These are phyloP conservation scores for Bruguiera gymnorhiza DNA, from an alignment of 345 rosid genomes.

Conservation along the genomic window DNA sequence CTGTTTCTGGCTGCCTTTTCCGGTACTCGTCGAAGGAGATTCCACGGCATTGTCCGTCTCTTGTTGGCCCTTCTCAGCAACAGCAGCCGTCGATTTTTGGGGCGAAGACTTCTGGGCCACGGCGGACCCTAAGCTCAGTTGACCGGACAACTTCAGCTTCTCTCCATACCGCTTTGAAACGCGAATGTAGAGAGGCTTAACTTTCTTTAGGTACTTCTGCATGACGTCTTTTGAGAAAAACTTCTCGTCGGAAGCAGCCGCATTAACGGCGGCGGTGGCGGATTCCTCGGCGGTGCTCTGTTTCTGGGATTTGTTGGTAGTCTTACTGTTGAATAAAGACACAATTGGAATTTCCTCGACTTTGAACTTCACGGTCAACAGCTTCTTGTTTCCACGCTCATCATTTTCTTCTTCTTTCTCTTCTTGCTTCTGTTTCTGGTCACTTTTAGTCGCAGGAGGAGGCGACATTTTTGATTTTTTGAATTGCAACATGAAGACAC, in stretches of 20 bases:
- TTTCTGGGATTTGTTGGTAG: slow-evolving; percentile 39
- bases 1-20: slow-evolving; percentile 36
- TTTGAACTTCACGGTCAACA: slow-evolving; percentile 64
- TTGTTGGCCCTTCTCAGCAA: slow-evolving; percentile 16
- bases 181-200: slow-evolving; percentile 79
- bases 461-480: slow-evolving; percentile 40
- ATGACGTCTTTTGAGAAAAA: slow-evolving; percentile 60
- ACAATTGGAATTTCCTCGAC: slow-evolving; percentile 69
- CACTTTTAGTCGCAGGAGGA: not conserved
- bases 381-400: slow-evolving; percentile 31
- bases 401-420: slow-evolving; percentile 22
- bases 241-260: slow-evolving; percentile 14
- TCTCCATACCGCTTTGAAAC: slow-evolving; percentile 79
- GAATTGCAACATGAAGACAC: slow-evolving; percentile 67
- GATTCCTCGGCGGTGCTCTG: slow-evolving; percentile 38
- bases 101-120: slow-evolving; percentile 20
- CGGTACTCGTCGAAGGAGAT: slow-evolving; percentile 10
- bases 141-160: slow-evolving; percentile 61
- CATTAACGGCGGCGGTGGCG: not conserved
- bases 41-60: slow-evolving; percentile 23
- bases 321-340: slow-evolving; percentile 70
- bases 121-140: slow-evolving; percentile 32
- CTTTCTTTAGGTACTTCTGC: slow-evolving; percentile 86
- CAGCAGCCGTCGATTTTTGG: slow-evolving; percentile 7
- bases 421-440: slow-evolving; percentile 17